Evolutionary conservation across 2,329 filamentous ascomycete genomes (phyloP).

Genomic region (Mycosphaerella sp.): DNA sequence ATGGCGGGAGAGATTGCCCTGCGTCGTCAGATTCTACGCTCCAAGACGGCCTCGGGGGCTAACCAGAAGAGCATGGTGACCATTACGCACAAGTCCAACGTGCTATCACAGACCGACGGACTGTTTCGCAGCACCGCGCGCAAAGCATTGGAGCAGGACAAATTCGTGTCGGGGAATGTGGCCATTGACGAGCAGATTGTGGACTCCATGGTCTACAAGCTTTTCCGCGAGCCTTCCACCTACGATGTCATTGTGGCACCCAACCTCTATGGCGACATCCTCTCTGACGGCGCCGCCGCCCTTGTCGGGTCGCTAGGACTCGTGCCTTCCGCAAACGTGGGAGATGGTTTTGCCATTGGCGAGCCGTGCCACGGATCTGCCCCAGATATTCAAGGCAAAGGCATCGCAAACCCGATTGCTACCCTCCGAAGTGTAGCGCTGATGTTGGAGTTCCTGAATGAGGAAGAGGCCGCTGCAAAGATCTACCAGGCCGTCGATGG

Average conservation of each 20-base stretch:
- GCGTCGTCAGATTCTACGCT: slow-evolving; percentile 73
- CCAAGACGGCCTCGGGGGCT: slow-evolving; percentile 51
- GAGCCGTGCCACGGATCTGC: slow-evolving; percentile 97
- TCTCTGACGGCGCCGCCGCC: slow-evolving; percentile 91
- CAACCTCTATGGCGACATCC: slow-evolving; percentile 94
- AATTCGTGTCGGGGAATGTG: slow-evolving; percentile 60
- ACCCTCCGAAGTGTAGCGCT: slow-evolving; percentile 84
- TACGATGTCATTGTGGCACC: slow-evolving; percentile 99
- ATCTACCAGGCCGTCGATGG: slow-evolving; percentile 91
- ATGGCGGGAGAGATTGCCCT: slow-evolving; percentile 95
- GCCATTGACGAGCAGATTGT: slow-evolving; percentile 87
- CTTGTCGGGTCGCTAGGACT: slow-evolving; percentile 87
- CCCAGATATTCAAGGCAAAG: slow-evolving; percentile 87
- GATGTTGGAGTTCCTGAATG: slow-evolving; percentile 93
- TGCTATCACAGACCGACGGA: slow-evolving; percentile 91
- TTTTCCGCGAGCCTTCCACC: slow-evolving; percentile 88
- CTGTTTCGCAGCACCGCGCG: slow-evolving; percentile 81
- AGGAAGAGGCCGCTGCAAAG: slow-evolving; percentile 76
- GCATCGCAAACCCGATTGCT: slow-evolving; percentile 93
- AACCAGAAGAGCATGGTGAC: slow-evolving; percentile 73
- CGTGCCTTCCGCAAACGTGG: slow-evolving; percentile 91
- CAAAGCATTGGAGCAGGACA: slow-evolving; percentile 59
- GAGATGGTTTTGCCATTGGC: slow-evolving; percentile 88
- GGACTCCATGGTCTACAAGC: slow-evolving; percentile 99
- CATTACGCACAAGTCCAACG: slow-evolving; percentile 98